Base-by-base conservation (phyloP, 257 asterid species). In the Capsicum pubescens region DNA sequence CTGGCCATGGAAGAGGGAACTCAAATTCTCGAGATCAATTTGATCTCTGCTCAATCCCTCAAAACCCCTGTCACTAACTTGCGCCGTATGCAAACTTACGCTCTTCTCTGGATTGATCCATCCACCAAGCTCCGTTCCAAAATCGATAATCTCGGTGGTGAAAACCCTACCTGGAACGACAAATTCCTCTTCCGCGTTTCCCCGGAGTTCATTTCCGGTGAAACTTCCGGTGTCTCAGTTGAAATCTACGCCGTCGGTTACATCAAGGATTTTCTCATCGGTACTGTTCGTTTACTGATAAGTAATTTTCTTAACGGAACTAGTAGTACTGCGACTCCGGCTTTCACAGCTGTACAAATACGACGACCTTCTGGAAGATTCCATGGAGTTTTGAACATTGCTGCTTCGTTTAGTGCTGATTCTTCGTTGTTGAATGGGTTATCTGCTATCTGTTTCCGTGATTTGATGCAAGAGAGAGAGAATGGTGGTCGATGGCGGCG, bases 111-210 rank as follows among this genome's bases (percentile, higher is more conserved):
- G 95, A 90, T 95, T 58, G 85, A 92, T 87, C 86, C 98, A 0
- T 84, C 91, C 2, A 71, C 83, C n/a, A 96, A 94, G 87, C 98
- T 96, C 85, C 94, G 94, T n/a, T 90, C 97, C 58, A 87, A 90
- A 5, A 82, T 91, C 44, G 99, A 97, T 84, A 88, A 90, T 2
- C 76, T 90, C 66, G 96, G 96, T 21, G 90, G 93, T 64, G 97
- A 90, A 56, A 95, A 93, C 85, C 98, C 99, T 48, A 92, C 93
- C 70, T 95, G 98, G 99, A 95, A 97, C 87, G 99, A 94, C 88
- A 93, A 92, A 44, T 96, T 96, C 82, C 95, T 94, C 72, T 96
- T 96, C 87, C 91, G 95, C 13, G 97, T 94, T 52, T 85, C 94
- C 12, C 83, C 92, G 1, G 93, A 91, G 0, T 96, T 96, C 90